Evolutionary conservation across 2,329 filamentous ascomycete species (phyloP).

Genomic region (Ceratocystis variospora): DNA sequence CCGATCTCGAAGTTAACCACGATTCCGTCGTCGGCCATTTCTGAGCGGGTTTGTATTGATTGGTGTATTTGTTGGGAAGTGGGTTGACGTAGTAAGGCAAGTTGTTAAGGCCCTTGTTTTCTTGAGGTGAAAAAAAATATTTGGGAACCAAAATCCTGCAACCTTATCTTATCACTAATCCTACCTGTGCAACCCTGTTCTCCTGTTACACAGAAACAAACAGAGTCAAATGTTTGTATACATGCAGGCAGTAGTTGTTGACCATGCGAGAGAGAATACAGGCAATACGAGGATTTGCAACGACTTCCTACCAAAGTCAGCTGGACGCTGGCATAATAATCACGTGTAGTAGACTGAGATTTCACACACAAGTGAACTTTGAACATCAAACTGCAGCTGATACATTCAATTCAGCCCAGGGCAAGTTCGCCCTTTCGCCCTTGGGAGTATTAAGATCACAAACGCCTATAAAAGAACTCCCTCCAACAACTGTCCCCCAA

Average conservation of each 20-base stretch:
- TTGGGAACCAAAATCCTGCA: background rate
- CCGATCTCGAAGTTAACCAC: slow-evolving; percentile 79
- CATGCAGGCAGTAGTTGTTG: background rate
- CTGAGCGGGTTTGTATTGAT: background rate
- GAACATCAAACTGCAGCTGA: background rate
- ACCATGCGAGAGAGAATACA: background rate
- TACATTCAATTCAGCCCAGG: background rate
- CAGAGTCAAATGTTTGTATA: background rate
- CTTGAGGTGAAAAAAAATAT: background rate
- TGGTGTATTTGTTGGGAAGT: background rate
- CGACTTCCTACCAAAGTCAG: background rate
- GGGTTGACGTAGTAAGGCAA: too few species aligned
- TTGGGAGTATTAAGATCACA: background rate
- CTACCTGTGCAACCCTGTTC: background rate
- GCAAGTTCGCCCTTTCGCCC: background rate
- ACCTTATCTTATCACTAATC: background rate
- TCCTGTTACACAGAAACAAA: background rate
- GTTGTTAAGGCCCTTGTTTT: background rate
- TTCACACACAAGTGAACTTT: too few species aligned
- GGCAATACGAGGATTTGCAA: background rate
- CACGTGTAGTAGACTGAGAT: too few species aligned
- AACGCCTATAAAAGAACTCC: background rate
- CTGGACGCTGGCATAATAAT: too few species aligned
- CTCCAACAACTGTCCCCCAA: background rate
- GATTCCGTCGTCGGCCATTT: slow-evolving; percentile 90